Conservation (phyloP, 2,329 filamentous ascomycete species). For the Penicillium sp. region DNA sequence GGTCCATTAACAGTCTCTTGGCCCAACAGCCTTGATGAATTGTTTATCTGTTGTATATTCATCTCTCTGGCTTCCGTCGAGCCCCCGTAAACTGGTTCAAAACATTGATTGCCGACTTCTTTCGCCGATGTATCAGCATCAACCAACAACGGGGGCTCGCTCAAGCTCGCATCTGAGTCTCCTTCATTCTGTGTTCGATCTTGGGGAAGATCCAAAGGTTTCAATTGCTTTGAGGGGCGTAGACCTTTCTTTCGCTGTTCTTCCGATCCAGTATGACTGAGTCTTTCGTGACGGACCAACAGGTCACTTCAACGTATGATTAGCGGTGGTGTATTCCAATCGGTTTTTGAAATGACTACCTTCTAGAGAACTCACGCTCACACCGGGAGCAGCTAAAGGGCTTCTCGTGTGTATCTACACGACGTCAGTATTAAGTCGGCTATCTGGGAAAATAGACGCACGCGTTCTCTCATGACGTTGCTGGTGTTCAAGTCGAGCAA, state of each 20-base stretch:
- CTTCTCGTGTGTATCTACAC: not conserved
- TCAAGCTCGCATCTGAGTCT: not conserved
- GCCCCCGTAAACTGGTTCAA: not conserved
- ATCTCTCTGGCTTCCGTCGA: not conserved
- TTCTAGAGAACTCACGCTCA: not conserved
- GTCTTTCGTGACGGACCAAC: not conserved
- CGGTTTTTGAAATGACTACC: not conserved
- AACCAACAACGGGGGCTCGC: not conserved
- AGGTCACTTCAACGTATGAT: not conserved
- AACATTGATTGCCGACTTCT: not conserved
- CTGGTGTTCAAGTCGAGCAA: conserved; percentile 31
- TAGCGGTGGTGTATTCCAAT: not conserved
- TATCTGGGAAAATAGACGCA: not conserved
- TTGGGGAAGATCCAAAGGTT: not conserved
- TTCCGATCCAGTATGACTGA: not conserved
- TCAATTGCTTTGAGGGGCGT: not conserved
- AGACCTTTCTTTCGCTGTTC: not conserved
- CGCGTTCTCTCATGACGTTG: conserved; percentile 31
- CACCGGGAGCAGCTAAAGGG: not conserved
- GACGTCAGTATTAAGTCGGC: not conserved
- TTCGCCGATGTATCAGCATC: not conserved
- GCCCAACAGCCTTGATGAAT: not conserved
- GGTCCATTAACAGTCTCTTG: not conserved
- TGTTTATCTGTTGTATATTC: not conserved
- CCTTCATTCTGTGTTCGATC: not conserved